Evolutionary conservation across 2,329 filamentous ascomycete species (phyloP), one percentile per base, ranked within the genome.

Genomic region (Fusarium foetens): DNA sequence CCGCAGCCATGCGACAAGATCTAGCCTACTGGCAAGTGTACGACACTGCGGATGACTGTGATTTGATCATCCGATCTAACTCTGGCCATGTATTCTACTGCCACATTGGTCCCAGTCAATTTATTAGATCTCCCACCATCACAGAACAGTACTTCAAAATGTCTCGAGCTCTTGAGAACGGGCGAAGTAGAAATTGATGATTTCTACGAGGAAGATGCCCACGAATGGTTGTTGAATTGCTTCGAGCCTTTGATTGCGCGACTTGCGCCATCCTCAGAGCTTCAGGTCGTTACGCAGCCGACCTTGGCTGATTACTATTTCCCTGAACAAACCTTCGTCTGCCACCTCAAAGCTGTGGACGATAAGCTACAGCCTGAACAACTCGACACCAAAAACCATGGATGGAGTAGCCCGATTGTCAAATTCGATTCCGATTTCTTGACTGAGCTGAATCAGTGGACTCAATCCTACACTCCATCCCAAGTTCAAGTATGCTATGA

Each of bases 161-260:
- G 38, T 14, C 27, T 55, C 0, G 6, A 43, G 1, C 14, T 33
- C 0, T 12, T 55, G 4, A 23, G 52, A 55, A 21, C 38, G 0
- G 52, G 38, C 0, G 16, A 43, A 25, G 38, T 42, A 3, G n/a
- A 55, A 21, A 9, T 33, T 4, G 16, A 25, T 12, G 27, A 55
- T 0, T 43, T 55, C 17, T 55, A 55, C 17, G 19, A 33, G 12
- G 54, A 31, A 0, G 54, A 58, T 23, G 41, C 42, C 1, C 14
- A 19, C 2, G 54, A 58, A 3, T 58, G 42, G 54, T 5, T 58
- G 4, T 8, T 29, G 1, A 12, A 17, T 5, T 49, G 14, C 21
- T 58, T 58, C 19, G 21, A 33, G 39, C 43, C 61, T 33, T 33
- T 62, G 8, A 41, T 62, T 12, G 6, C 9, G 11, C 29, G 35